Evolutionary conservation across 306 rosid species (phyloP).

Genomic region (Prunus dulcis): DNA sequence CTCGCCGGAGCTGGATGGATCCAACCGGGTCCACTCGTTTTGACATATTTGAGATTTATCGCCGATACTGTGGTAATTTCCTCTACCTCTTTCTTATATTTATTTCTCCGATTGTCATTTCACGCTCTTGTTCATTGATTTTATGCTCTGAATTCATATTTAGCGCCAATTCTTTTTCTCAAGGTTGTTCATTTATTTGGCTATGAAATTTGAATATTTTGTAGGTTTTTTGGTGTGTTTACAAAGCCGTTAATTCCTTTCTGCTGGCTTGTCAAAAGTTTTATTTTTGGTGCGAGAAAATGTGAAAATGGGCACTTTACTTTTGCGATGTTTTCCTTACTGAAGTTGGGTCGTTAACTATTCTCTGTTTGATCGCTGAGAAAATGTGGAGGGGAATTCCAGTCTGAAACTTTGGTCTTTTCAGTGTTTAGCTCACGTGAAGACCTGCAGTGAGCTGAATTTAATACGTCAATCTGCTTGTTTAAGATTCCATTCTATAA

Average conservation of each 20-base stretch:
- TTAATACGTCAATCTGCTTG: not conserved
- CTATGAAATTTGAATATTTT: not conserved
- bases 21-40: constrained; percentile 36
- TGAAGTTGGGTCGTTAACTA: not conserved
- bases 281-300: not conserved
- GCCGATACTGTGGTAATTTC: constrained; percentile 59
- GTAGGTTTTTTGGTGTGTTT: not conserved
- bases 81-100: not conserved
- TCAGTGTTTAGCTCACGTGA: too few species aligned
- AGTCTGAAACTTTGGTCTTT: too few species aligned
- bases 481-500: not conserved
- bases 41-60: constrained; percentile 67
- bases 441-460: not conserved
- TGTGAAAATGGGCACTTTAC: not conserved
- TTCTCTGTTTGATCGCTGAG: not conserved
- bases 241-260: not conserved
- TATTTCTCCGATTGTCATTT: not conserved
- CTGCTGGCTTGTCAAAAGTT: not conserved
- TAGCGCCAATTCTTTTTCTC: not conserved
- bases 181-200: not conserved
- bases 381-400: not conserved
- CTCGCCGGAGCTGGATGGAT: constrained; percentile 46
- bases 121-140: not conserved
- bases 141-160: not conserved
- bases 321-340: not conserved